A percentile compares a stretch with the other conserved stretches of the same genome.
Conservation (phyloP, 805 yeast species). For the Yamadazyma insecticola region DNA sequence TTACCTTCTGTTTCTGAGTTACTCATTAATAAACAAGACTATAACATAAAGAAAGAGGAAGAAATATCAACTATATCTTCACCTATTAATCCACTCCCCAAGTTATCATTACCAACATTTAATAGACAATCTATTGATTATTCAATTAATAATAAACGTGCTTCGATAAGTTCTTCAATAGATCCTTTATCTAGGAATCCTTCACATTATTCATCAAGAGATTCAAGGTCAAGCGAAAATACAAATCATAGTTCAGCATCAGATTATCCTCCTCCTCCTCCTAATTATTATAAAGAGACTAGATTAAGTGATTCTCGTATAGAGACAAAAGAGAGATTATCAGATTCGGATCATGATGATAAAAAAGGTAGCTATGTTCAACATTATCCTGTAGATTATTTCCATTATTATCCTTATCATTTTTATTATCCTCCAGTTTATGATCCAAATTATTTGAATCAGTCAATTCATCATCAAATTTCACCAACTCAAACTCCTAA, state of each 20-base stretch:
- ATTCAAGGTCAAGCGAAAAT: too few species aligned
- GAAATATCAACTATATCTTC: too few species aligned
- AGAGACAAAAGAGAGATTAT: too few species aligned
- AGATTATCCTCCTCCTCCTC: too few species aligned
- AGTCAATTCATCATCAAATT: neutral
- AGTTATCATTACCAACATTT: too few species aligned
- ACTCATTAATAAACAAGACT: constrained; percentile 3
- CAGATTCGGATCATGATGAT: too few species aligned
- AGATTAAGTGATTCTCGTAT: too few species aligned
- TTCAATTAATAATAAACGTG: constrained; percentile 5
- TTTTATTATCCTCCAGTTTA: constrained; percentile 1
- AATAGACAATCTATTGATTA: too few species aligned
- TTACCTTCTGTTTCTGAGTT: constrained; percentile 11
- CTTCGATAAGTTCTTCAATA: constrained; percentile 7
- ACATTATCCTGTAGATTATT: constrained; percentile 5
- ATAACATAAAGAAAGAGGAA: neutral
- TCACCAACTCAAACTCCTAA: constrained; percentile 1
- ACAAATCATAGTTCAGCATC: too few species aligned
- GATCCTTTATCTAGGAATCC: constrained; percentile 6
- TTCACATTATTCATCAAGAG: too few species aligned
- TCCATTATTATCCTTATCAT: constrained; percentile 7
- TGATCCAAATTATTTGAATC: neutral
- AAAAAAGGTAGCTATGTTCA: constrained; percentile 5
- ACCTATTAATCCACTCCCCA: too few species aligned
- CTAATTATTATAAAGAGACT: too few species aligned